Evolutionary conservation across 2,329 filamentous ascomycete species (phyloP).

Genomic region (Thelonectria rubi): DNA sequence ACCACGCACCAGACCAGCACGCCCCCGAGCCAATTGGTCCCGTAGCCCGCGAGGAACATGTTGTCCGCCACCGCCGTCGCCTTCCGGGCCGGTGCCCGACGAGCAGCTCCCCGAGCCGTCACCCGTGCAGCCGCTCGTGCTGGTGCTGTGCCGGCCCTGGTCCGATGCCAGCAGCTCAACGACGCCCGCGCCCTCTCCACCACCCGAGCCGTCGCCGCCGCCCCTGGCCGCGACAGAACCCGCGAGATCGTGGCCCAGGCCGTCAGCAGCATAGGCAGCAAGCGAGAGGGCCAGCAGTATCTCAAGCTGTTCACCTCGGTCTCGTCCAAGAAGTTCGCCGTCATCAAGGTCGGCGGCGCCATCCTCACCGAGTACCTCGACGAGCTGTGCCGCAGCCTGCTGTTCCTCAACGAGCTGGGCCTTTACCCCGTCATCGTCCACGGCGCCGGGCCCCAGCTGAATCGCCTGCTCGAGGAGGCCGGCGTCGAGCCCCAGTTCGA

Average conservation of each 20-base stretch:
- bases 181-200: constrained; percentile 43
- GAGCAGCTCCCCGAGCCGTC: constrained; percentile 47
- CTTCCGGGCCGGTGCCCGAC: constrained; percentile 56
- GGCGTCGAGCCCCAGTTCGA: constrained; percentile 96
- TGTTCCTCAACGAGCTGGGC: constrained; percentile 93
- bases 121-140: constrained; percentile 30
- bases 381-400: constrained; percentile 86
- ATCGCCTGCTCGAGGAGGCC: constrained; percentile 87
- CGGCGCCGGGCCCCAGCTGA: constrained; percentile 93
- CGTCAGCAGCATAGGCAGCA: constrained; percentile 94
- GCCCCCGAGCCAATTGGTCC: constrained; percentile 37
- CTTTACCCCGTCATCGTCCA: constrained; percentile 96
- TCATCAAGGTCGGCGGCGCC: constrained; percentile 97
- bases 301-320: constrained; percentile 97
- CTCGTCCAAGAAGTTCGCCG: constrained; percentile 95
- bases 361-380: constrained; percentile 95
- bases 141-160: constrained; percentile 34
- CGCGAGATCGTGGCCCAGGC: constrained; percentile 60
- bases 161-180: constrained; percentile 35
- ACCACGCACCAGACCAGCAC: constrained; percentile 20
- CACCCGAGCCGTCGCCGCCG: constrained; percentile 30
- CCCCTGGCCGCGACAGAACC: constrained; percentile 41
- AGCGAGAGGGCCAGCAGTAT: constrained; percentile 96
- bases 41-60: constrained; percentile 46
- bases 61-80: constrained; percentile 54